phyloP scores from a whole-genome alignment of 2,329 filamentous ascomycete species.

The Ophiostoma tasmaniense region DNA sequence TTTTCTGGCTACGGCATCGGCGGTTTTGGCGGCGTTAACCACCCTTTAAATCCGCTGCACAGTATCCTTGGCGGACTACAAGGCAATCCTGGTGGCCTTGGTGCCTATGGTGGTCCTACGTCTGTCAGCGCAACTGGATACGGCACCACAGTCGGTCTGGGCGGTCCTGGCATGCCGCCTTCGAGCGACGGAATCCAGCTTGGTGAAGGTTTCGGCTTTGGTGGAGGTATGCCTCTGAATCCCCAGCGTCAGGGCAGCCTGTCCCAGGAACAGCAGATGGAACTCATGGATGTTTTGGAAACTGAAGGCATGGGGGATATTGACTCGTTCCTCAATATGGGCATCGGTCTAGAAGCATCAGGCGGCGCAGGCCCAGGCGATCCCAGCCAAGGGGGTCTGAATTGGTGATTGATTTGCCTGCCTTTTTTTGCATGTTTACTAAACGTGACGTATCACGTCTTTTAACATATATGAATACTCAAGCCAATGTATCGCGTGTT shows the following conservation, averaged over 20 bases:
- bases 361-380: constrained; percentile 1
- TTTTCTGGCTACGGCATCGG: constrained; percentile 23
- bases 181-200: not conserved
- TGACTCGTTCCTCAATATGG: constrained; percentile 47
- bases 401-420: not conserved
- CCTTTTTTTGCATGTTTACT: not conserved
- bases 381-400: not conserved
- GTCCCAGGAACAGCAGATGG: constrained; percentile 71
- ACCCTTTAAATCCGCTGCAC: constrained; percentile 10
- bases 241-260: constrained; percentile 57
- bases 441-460: not conserved
- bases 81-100: not conserved
- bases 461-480: not conserved
- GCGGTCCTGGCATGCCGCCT: constrained; percentile 15
- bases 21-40: constrained; percentile 15
- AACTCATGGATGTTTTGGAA: constrained; percentile 74
- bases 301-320: constrained; percentile 57
- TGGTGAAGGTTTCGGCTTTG: constrained; percentile 17
- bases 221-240: constrained; percentile 18
- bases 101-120: not conserved
- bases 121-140: constrained; percentile 10
- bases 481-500: not conserved
- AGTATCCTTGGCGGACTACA: constrained; percentile 13
- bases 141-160: constrained; percentile 22
- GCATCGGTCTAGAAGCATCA: constrained; percentile 24